These are phyloP conservation scores for Xylaria palmicola DNA, from an alignment of 495 filamentous ascomycete genomes.

Conservation along the genomic window DNA sequence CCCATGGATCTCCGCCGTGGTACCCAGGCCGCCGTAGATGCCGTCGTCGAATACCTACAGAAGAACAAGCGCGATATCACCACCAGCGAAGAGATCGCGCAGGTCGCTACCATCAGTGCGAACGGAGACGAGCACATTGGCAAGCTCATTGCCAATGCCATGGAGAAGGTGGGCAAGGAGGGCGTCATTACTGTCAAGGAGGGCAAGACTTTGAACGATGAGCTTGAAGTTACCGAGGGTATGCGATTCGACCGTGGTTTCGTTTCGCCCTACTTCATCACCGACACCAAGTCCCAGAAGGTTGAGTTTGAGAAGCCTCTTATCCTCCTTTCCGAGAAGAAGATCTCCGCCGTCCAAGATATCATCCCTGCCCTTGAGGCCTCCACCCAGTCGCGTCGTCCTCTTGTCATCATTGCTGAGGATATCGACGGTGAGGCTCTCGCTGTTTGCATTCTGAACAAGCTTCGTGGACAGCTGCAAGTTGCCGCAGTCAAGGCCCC, in stretches of 20 bases:
- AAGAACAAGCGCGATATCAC: constrained; percentile 96
- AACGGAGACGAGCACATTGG: constrained; percentile 97
- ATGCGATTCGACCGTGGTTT: constrained; percentile 99
- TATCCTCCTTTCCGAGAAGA: constrained; percentile 98
- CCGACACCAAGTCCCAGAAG: constrained; percentile 96
- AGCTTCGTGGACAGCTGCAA: constrained; percentile 98
- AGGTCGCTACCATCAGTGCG: constrained; percentile 96
- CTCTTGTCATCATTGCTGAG: constrained; percentile 97
- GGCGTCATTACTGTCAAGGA: constrained; percentile 99
- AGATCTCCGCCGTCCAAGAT: constrained; percentile 98
- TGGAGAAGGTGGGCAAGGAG: constrained; percentile 99
- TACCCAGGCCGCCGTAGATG: constrained; percentile 93
- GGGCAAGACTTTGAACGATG: constrained; percentile 96
- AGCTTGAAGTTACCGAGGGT: constrained; percentile 97
- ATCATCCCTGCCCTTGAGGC: constrained; percentile 97
- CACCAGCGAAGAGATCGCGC: constrained; percentile 93
- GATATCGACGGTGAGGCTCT: constrained; percentile 98
- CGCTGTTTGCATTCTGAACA: constrained; percentile 98
- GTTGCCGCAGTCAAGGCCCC: constrained; percentile 98
- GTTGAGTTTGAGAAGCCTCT: constrained; percentile 99
- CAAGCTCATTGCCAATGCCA: constrained; percentile 91
- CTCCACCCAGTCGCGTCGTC: constrained; percentile 91
- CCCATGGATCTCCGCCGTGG: constrained; percentile 97
- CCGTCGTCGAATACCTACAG: constrained; percentile 90
- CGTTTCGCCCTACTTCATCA: constrained; percentile 99